Evolutionary conservation across 129 eudicot genomes (phyloP).

Genomic region (Tagetes erecta): DNA sequence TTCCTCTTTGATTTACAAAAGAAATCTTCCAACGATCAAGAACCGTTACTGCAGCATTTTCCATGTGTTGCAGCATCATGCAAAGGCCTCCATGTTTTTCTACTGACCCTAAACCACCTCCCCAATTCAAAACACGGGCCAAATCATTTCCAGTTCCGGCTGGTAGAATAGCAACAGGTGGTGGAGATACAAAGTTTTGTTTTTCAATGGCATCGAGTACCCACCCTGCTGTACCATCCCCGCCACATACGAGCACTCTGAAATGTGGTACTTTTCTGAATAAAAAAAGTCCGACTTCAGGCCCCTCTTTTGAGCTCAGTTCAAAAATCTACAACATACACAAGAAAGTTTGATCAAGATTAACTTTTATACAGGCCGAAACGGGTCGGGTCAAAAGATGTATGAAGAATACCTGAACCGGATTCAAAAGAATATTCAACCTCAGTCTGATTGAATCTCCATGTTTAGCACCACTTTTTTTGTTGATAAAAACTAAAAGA

Average conservation of each 20-base stretch:
- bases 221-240: conserved; percentile 96
- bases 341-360: conserved; percentile 3
- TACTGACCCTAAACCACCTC: conserved; percentile 68
- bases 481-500: conserved; percentile 80
- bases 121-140: conserved; percentile 87
- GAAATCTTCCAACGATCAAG: conserved; percentile 90
- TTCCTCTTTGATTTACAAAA: conserved; percentile 56
- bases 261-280: conserved; percentile 69
- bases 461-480: conserved; percentile 86
- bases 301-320: conserved; percentile 72
- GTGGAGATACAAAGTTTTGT: conserved; percentile 78
- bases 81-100: conserved; percentile 81
- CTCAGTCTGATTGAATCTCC: conserved; percentile 70
- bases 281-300: conserved; percentile 72
- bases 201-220: conserved; percentile 85
- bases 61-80: conserved; percentile 58
- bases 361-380: background rate
- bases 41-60: conserved; percentile 84
- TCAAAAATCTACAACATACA: conserved; percentile 62
- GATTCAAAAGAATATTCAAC: conserved; percentile 72
- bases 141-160: conserved; percentile 89
- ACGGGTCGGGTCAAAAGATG: conserved; percentile 12
- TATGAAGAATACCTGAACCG: conserved; percentile 62
- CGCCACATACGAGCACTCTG: conserved; percentile 85
- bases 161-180: conserved; percentile 86